Conservation (phyloP, 352 stramenopile genomes). For the Hyaloperonospora arabidopsidis region DNA sequence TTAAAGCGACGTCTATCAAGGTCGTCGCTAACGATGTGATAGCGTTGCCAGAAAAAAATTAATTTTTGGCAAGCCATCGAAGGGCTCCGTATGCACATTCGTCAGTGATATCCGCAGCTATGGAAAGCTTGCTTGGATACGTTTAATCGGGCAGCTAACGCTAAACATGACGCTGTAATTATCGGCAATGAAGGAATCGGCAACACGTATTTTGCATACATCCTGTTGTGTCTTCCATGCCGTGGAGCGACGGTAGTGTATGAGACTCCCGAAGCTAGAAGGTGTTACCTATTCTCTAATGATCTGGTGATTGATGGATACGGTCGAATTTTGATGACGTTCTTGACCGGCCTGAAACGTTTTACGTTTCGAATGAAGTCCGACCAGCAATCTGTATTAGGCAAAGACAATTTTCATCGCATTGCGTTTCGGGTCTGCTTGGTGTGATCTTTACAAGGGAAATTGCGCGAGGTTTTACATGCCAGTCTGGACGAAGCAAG, state of each 20-base stretch:
- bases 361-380: constrained; percentile 27
- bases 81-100: neutral
- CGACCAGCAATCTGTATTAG: constrained; percentile 10
- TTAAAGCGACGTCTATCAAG: neutral
- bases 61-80: neutral
- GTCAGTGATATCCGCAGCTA: constrained; percentile 4
- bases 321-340: constrained; percentile 19
- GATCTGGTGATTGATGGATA: constrained; percentile 16
- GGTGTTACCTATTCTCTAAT: neutral
- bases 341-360: constrained; percentile 19
- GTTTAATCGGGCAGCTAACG: constrained; percentile 12
- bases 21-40: neutral
- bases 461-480: constrained; percentile 3
- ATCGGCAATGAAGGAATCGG: constrained; percentile 27
- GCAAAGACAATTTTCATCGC: constrained; percentile 28
- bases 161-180: constrained; percentile 26
- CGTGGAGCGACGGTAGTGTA: constrained; percentile 23
- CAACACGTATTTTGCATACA: constrained; percentile 26
- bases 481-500: constrained; percentile 19
- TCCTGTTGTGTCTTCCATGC: constrained; percentile 22
- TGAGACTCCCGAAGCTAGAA: constrained; percentile 10
- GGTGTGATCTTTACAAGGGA: constrained; percentile 22
- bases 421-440: constrained; percentile 8
- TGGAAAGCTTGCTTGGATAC: constrained; percentile 10
- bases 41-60: neutral